phyloP scores from a whole-genome alignment of 2,329 filamentous ascomycete species.

The Penicillium italicum region DNA sequence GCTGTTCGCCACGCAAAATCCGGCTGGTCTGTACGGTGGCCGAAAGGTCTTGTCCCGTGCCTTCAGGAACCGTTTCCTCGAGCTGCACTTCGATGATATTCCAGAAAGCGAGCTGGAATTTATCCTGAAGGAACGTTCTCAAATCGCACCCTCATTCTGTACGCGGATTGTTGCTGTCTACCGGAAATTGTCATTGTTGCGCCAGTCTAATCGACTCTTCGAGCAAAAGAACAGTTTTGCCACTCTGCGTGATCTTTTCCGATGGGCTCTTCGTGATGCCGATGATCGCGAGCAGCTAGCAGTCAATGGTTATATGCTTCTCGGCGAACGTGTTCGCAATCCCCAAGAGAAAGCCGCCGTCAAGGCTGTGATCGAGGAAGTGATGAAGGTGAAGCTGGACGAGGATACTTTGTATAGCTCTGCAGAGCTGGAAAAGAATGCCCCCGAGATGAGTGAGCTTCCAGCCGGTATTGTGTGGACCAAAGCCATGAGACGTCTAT shows the following conservation, averaged over 20 bases:
- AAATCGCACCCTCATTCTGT: conserved; percentile 88
- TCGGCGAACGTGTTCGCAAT: conserved; percentile 92
- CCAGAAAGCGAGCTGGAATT: conserved; percentile 89
- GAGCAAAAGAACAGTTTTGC: conserved; percentile 98
- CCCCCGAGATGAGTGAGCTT: conserved; percentile 40
- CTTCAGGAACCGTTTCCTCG: conserved; percentile 94
- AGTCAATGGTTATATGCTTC: conserved; percentile 89
- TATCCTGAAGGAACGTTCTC: conserved; percentile 82
- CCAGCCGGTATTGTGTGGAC: conserved; percentile 76
- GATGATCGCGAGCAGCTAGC: conserved; percentile 86
- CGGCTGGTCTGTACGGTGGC: conserved; percentile 89
- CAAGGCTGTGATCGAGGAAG: conserved; percentile 79
- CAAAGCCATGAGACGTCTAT: conserved; percentile 85
- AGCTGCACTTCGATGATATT: conserved; percentile 97
- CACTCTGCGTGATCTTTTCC: conserved; percentile 89
- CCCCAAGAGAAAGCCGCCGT: conserved; percentile 79
- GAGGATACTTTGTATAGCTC: conserved; percentile 68
- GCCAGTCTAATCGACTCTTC: conserved; percentile 87
- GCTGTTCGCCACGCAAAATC: conserved; percentile 97
- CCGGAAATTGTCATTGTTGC: conserved; percentile 80
- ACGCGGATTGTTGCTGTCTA: conserved; percentile 89
- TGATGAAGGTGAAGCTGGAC: conserved; percentile 83
- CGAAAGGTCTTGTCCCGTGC: conserved; percentile 89
- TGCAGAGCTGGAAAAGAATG: conserved; percentile 55
- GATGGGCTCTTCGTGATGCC: conserved; percentile 84